Evolutionary conservation across 345 rosid genomes (phyloP).

Genomic region (Hibiscus syriacus): DNA sequence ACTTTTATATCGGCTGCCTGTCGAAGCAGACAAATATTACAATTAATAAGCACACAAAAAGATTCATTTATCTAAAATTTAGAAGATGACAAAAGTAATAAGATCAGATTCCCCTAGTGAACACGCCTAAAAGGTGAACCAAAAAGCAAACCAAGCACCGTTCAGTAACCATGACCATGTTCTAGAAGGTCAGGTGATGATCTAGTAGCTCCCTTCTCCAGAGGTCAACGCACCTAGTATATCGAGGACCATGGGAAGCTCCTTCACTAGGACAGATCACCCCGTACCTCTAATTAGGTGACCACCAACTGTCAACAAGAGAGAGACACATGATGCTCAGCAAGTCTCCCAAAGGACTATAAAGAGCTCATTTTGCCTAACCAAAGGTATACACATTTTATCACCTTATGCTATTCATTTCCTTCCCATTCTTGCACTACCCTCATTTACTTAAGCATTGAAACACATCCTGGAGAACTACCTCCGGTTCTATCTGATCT

Average conservation of each 20-base stretch:
- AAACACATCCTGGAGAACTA: neutral
- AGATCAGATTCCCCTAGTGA: neutral
- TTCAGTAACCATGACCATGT: neutral
- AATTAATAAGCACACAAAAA: neutral
- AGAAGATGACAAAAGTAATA: neutral
- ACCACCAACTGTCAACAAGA: neutral
- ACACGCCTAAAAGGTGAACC: neutral
- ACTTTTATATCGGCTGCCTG: conserved; percentile 95
- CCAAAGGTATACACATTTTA: neutral
- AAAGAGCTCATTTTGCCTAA: neutral
- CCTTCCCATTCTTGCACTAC: neutral
- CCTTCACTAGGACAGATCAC: too few relatives aligned
- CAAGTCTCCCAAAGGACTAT: too few relatives aligned
- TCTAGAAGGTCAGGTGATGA: neutral
- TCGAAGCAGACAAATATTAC: neutral
- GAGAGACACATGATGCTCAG: neutral
- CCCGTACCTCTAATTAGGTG: neutral
- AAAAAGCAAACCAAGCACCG: neutral
- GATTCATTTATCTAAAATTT: neutral
- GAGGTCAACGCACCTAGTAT: neutral
- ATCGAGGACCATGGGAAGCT: neutral
- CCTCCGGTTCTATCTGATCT: neutral
- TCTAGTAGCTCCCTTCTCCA: neutral
- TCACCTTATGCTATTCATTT: neutral
- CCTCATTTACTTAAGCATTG: neutral